Conservation (phyloP, 805 yeast species). For the Wickerhamomyces alni region DNA sequence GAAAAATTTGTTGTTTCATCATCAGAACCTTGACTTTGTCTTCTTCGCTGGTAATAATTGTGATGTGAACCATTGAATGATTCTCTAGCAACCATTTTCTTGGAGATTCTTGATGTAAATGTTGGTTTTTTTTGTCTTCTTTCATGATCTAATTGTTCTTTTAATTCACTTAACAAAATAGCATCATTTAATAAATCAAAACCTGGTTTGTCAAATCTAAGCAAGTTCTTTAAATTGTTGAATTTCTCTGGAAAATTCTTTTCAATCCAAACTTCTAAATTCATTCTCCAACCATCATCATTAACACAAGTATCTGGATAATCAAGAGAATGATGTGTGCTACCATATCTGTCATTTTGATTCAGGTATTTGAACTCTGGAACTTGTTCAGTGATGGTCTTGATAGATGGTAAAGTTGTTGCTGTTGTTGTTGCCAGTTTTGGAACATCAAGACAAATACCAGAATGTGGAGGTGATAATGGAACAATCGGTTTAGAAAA, state of each 20-base stretch:
- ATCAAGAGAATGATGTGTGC: slow-evolving; percentile 14
- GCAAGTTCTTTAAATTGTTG: slow-evolving; percentile 31
- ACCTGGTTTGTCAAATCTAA: slow-evolving; percentile 26
- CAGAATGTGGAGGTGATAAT: slow-evolving; percentile 5
- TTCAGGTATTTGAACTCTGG: slow-evolving; percentile 15
- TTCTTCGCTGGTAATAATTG: slow-evolving; percentile 9
- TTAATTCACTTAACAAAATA: slow-evolving; percentile 20
- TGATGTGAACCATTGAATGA: slow-evolving; percentile 3
- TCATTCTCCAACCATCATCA: slow-evolving; percentile 40
- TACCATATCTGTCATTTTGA: slow-evolving; percentile 14
- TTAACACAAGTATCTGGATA: slow-evolving; percentile 30
- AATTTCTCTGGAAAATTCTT: slow-evolving; percentile 34
- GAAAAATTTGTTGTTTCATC: slow-evolving; percentile 6
- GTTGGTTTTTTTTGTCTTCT: slow-evolving; percentile 17
- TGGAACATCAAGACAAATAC: slow-evolving; percentile 4
- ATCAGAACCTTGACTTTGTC: slow-evolving; percentile 7
- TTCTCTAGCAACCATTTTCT: slow-evolving; percentile 19
- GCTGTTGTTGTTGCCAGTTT: too few relatives aligned
- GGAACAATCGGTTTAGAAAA: slow-evolving; percentile 2
- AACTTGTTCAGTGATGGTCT: slow-evolving; percentile 7
- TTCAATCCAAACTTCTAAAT: slow-evolving; percentile 34
- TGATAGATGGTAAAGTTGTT: slow-evolving; percentile 12
- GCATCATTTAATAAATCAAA: slow-evolving; percentile 24
- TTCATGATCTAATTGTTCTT: slow-evolving; percentile 18
- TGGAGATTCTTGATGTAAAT: slow-evolving; percentile 25